Base-by-base conservation (phyloP, 1,284 basidiomycete species). In the Vanrija sp. region DNA sequence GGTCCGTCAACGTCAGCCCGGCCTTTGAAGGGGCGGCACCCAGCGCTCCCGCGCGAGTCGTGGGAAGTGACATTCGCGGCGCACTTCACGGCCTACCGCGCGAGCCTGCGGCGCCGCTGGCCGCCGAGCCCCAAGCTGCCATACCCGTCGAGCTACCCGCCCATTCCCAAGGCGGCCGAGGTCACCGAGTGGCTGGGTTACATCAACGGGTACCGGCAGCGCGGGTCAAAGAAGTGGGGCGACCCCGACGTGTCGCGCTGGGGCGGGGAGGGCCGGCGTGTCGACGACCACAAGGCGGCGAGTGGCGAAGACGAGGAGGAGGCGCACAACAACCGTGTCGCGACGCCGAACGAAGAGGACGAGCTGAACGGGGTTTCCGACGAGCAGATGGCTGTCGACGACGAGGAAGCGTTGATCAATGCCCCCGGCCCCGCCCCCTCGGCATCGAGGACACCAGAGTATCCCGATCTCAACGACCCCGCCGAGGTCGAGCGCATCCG, bases 51-150 rank as follows among this genome's bases (percentile, higher is more conserved):
- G 3, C 62, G 52, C 14, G 65, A 67, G 28, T 64, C 65, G 9
- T 73, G 71, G 71, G 54, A 57, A 21, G 57, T 58, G 1, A 52
- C 63, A 5, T 70, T 68, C 48, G 64, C 62, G 8, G 54, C 52
- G 26, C 71, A 73, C 59, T 73, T 68, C 47, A 49, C 43, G 14
- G 60, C 59, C 18, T 61, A 61, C 51, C 44, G 44, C 8, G 43
- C 19, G 50, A n/a, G 47, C 42, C 16, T 62, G 21, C 60, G 51
- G 23, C 25, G 29, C n/a, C 46, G 46, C 49, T 55, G 62, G 50
- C 60, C 60, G 18, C 59, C 61, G 1, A 40, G 48, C 2, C 38
- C 51, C 8, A 43, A 9, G 1, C 49, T 59, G 14, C 38, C 62
- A 3, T 64, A 61, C 28, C 58, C 61, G 12, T 15, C 46, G 6